Base-by-base conservation (phyloP, 2,329 filamentous ascomycete genomes). In the Curvularia sp. region DNA sequence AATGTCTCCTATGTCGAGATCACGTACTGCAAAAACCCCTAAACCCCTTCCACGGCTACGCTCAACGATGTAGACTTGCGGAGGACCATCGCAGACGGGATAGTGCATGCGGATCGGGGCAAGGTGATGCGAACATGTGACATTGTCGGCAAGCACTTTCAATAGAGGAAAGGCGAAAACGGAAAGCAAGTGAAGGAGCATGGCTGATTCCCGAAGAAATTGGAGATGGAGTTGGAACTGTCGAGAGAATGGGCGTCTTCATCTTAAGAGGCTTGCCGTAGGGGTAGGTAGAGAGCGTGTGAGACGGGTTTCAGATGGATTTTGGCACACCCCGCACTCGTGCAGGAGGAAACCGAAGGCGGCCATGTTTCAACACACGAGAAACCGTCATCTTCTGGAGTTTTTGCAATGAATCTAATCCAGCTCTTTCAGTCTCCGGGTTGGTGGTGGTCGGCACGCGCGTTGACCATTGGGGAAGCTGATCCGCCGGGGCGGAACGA, bases 11-110 rank as follows among this genome's bases (percentile, higher is more conserved):
- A 68, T 60, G 13, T 74, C 69, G 13, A 82, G 75, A n/a, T 62
- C 55, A 10, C 63, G 64, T 1, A 67, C 66, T 2, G 80, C 79
- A 50, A 81, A 79, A 5, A 79, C 71, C 26, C 80, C 80, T 7
- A 81, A 65, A 1, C 80, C 80, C 65, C 79, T 81, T 10, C 76
- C 74, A 0, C 71, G 67, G n/a, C 76, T 75, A 1, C 65, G 63
- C 7, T 57, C 53, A 46, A 79, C 69, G 7, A 66, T 58, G 47
- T 69, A 76, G 54, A 69, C 53, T 20, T 64, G 56, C n/a, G 69
- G 65, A 10, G 70, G 62, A 5, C 67, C 71, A 6, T 39, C 42
- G 43, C 74, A 77, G 12, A 60, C 60, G 33, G 53, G 60, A n/a
- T 70, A 52, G 10, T 58, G 50, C 6, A 62, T 60, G 7, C 61